phyloP scores from a whole-genome alignment of 164 flowering plant species.

The Annona cherimola region DNA sequence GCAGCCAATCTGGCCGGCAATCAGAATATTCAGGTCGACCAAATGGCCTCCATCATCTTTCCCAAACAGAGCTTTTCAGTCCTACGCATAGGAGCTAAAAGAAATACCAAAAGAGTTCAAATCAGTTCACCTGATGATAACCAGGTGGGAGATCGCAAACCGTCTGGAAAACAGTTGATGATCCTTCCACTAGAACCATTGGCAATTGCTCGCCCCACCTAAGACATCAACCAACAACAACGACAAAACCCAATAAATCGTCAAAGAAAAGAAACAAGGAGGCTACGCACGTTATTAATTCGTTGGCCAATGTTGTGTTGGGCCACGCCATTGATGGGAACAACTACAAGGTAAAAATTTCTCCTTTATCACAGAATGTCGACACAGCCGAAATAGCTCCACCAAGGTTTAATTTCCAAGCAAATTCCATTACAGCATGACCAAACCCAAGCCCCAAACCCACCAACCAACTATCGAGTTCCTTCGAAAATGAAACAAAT shows the following conservation, averaged over 20 bases:
- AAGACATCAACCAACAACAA: background rate
- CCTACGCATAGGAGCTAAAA: background rate
- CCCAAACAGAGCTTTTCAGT: too few relatives aligned
- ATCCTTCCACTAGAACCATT: constrained; percentile 5
- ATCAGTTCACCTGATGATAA: constrained; percentile 1
- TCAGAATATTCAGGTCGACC: too few relatives aligned
- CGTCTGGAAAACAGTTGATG: constrained; percentile 1
- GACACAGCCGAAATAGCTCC: too few relatives aligned
- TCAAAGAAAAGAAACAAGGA: background rate
- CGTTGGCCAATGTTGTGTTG: background rate
- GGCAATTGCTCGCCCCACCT: constrained; percentile 5
- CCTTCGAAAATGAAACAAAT: background rate
- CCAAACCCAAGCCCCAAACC: background rate
- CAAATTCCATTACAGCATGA: background rate
- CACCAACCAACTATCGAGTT: background rate
- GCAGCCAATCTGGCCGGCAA: too few relatives aligned
- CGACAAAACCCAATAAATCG: background rate
- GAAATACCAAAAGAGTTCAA: background rate
- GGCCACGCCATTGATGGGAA: background rate
- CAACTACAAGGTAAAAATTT: background rate
- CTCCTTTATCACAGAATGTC: too few relatives aligned
- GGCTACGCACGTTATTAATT: background rate
- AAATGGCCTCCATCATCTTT: too few relatives aligned
- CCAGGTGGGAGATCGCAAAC: constrained; percentile 1
- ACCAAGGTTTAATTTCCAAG: too few relatives aligned